A percentile compares a stretch with the other conserved stretches of the same genome.
Evolutionary conservation across 345 rosid genomes (phyloP).

Genomic region (Hibiscus trionum): DNA sequence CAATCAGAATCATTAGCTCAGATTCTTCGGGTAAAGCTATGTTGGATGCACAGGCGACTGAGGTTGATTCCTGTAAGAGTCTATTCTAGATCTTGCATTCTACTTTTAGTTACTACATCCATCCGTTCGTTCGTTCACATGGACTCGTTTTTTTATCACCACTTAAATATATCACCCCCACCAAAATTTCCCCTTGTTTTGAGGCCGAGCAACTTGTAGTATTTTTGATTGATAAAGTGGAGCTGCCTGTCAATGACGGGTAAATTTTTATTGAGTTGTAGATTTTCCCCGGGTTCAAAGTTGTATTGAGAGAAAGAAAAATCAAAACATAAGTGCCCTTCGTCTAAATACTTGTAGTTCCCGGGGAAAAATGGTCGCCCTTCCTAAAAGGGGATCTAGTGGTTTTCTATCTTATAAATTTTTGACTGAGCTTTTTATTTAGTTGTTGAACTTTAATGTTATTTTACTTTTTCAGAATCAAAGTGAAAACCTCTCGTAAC

Average conservation of each 20-base stretch:
- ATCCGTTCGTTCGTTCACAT: neutral
- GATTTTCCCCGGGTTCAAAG: slow-evolving; percentile 22
- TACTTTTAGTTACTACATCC: neutral
- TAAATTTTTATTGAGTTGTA: slow-evolving; percentile 28
- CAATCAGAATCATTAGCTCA: slow-evolving; percentile 28
- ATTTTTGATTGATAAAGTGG: slow-evolving; percentile 21
- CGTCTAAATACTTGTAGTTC: neutral
- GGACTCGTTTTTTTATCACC: slow-evolving; percentile 1
- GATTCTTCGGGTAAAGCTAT: slow-evolving; percentile 31
- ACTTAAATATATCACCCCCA: slow-evolving; percentile 1
- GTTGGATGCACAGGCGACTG: slow-evolving; percentile 43
- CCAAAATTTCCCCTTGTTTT: slow-evolving; percentile 2
- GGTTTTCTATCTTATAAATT: neutral
- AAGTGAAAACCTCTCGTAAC: neutral
- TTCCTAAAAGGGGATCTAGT: neutral
- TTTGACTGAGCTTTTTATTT: neutral
- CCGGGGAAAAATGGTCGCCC: neutral
- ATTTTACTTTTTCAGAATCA: neutral
- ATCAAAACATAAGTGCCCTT: too few species aligned
- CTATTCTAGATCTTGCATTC: slow-evolving; percentile 27
- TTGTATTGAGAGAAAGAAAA: too few species aligned
- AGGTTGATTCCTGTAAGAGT: slow-evolving; percentile 52
- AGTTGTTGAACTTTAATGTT: neutral
- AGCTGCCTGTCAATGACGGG: slow-evolving; percentile 22
- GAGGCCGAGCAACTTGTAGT: slow-evolving; percentile 30